Evolutionary conservation across 2,329 filamentous ascomycete genomes (phyloP), one percentile per base, ranked within the genome.

Genomic region (Ilyonectria destructans): DNA sequence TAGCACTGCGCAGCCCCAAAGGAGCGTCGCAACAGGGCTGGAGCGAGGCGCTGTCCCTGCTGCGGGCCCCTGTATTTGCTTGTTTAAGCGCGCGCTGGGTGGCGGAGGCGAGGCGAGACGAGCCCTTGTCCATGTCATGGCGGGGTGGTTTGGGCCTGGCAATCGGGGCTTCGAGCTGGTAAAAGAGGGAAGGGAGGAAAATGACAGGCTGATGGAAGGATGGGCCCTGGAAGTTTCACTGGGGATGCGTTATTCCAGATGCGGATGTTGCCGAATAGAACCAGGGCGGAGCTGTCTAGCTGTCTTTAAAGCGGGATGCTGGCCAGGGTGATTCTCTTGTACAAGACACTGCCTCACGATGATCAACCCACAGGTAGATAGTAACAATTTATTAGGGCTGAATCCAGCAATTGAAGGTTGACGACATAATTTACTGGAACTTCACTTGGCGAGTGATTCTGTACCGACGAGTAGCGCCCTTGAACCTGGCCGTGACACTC

Each of bases 1-100:
- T 35, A 15, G 31, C 10, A 10, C 31, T 43, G 46, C 48, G 33
- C 58, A 45, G 46, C 57, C 57, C 57, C 57, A 37, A 48, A 37
- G 8, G 13, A 37, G 31, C 31, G 57, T 49, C 21, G 46, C 33
- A 51, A 23, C 21, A 60, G 31, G 48, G 46, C 46, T 26, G 37
- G 23, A 43, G 15, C 26, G 58, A 60, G 58, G 58, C 58, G 58
- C 58, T 51, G 58, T 21, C 37, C 13, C 15, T 29, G 37, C 23
- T 13, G 17, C 51, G 2, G 13, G 19, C 26, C 23, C 48, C 49
- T 29, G 31, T 26, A 54, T 19, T 12, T 10, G 35, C n/a, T 19
- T 26, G n/a, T 8, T 19, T 26, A n/a, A 1, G 21, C 45, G 4
- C 17, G 23, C 8, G 13, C 26, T 31, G 26, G 48, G 49, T 54